Evolutionary conservation across 257 asterid genomes (phyloP).

Genomic region (Jacaranda copaia): DNA sequence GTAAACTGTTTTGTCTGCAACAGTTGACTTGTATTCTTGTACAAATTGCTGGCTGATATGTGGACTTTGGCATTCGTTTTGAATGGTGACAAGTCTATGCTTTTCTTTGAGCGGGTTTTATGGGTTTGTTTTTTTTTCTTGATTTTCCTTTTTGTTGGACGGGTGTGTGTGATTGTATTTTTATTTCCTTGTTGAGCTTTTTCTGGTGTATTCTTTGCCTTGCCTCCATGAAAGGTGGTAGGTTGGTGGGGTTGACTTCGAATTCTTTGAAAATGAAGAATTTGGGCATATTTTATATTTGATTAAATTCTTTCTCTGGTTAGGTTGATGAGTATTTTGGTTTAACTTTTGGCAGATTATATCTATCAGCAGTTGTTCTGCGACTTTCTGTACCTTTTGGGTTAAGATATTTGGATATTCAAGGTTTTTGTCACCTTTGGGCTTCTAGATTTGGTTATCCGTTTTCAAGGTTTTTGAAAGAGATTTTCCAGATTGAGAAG

Average conservation of each 20-base stretch:
- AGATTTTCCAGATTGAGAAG: not conserved
- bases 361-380: conserved; percentile 4
- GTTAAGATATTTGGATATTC: not conserved
- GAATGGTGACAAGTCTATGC: not conserved
- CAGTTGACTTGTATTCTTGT: conserved; percentile 36
- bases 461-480: not conserved
- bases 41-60: conserved; percentile 18
- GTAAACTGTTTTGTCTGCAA: conserved; percentile 6
- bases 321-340: conserved; percentile 33
- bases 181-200: conserved; percentile 23
- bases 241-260: conserved; percentile 82
- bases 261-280: conserved; percentile 32
- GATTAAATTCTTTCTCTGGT: conserved; percentile 17
- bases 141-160: conserved; percentile 25
- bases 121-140: conserved; percentile 4
- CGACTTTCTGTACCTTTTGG: not conserved
- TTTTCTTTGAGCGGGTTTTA: not conserved
- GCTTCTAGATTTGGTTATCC: conserved; percentile 8
- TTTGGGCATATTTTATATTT: conserved; percentile 37
- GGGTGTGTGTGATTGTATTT: conserved; percentile 24
- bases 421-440: conserved; percentile 11
- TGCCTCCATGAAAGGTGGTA: conserved; percentile 67
- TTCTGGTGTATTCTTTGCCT: conserved; percentile 18
- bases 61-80: conserved; percentile 35
- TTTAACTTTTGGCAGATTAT: conserved; percentile 22